phyloP scores from a whole-genome alignment of 78 protist genomes.

The Dictyostelium discoideum region dicty_2.7 NC_007088.5:581501-582000 shows the following conservation, averaged over 20 bases:
- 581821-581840: constrained; percentile 59
- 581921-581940: constrained; percentile 17
- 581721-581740: constrained; percentile 80
- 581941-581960: background rate
- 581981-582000: background rate
- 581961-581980: constrained; percentile 17
- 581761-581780: constrained; percentile 89
- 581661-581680: constrained; percentile 86
- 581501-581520: constrained; percentile 84
- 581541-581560: constrained; percentile 50
- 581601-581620: constrained; percentile 33
- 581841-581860: constrained; percentile 75
- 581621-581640: constrained; percentile 80
- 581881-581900: constrained; percentile 35
- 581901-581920: constrained; percentile 33
- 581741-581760: constrained; percentile 90
- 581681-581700: constrained; percentile 21
- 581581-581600: constrained; percentile 53
- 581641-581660: constrained; percentile 86
- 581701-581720: constrained; percentile 6
- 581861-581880: constrained; percentile 24
- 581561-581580: background rate
- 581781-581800: constrained; percentile 85
- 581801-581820: constrained; percentile 53
- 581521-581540: constrained; percentile 44